Conservation (phyloP, 768 basidiomycete species). For the Leccinum ochraceum region DNA sequence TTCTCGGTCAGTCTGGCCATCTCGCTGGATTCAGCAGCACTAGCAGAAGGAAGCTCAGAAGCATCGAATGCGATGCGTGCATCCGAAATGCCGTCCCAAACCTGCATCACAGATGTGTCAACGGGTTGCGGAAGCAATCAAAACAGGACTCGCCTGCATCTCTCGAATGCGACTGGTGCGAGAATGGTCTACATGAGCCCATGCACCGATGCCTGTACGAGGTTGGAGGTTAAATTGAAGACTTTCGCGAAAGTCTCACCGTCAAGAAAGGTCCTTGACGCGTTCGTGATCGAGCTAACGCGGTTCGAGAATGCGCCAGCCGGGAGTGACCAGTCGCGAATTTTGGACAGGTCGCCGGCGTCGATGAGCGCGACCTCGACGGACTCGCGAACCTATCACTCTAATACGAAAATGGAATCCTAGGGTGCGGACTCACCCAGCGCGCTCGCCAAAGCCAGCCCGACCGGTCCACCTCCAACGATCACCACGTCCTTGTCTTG, state of each 20-base stretch:
- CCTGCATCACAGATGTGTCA: slow-evolving; percentile 41
- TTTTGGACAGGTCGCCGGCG: slow-evolving; percentile 70
- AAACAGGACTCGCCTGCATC: slow-evolving; percentile 65
- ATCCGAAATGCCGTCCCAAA: slow-evolving; percentile 91
- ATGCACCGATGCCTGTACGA: slow-evolving; percentile 73
- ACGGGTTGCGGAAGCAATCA: background rate
- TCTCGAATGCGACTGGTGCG: slow-evolving; percentile 77
- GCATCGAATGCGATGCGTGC: slow-evolving; percentile 75
- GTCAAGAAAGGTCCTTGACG: slow-evolving; percentile 65
- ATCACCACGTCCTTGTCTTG: slow-evolving; percentile 85
- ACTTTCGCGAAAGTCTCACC: slow-evolving; percentile 39
- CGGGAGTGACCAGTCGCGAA: slow-evolving; percentile 64
- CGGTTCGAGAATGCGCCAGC: slow-evolving; percentile 71
- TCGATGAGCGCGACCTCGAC: slow-evolving; percentile 76
- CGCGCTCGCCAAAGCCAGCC: slow-evolving; percentile 85
- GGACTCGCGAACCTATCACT: slow-evolving; percentile 54
- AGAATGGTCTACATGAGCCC: slow-evolving; percentile 67
- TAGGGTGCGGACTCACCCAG: slow-evolving; percentile 57
- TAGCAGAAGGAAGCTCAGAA: slow-evolving; percentile 38
- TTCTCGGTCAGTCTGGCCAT: slow-evolving; percentile 94
- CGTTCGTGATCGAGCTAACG: slow-evolving; percentile 82
- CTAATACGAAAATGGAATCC: background rate
- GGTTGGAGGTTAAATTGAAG: slow-evolving; percentile 2
- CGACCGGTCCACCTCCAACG: slow-evolving; percentile 92
- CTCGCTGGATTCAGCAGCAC: slow-evolving; percentile 35